Conservation (phyloP, 116 monocot genomes). For the Cymodocea nodosa region DNA sequence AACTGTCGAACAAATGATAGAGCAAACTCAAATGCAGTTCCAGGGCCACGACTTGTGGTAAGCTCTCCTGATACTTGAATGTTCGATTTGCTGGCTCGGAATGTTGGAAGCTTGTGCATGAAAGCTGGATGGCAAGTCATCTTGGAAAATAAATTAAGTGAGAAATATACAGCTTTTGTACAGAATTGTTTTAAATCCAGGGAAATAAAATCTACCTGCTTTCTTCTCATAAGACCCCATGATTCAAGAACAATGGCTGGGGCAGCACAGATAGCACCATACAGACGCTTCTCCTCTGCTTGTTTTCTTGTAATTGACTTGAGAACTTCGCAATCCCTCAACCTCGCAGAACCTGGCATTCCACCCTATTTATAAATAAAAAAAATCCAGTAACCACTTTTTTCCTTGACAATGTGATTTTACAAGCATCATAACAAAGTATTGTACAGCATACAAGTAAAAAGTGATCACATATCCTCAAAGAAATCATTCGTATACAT, state of each 20-base stretch:
- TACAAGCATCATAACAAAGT: too few species aligned
- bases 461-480: not conserved
- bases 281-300: conserved; percentile 65
- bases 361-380: conserved; percentile 44
- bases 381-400: too few species aligned
- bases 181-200: not conserved
- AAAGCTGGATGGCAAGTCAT: conserved; percentile 92
- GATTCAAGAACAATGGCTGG: conserved; percentile 72
- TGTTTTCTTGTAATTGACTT: conserved; percentile 52
- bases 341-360: conserved; percentile 79
- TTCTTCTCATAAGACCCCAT: conserved; percentile 78
- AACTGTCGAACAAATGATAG: conserved; percentile 80
- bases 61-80: conserved; percentile 88
- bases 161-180: not conserved
- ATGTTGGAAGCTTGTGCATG: conserved; percentile 69
- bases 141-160: conserved; percentile 31
- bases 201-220: conserved; percentile 31
- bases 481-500: not conserved
- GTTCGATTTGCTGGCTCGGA: conserved; percentile 61
- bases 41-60: conserved; percentile 93
- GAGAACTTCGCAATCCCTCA: conserved; percentile 64
- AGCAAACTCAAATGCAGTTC: conserved; percentile 79
- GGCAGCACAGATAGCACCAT: conserved; percentile 96
- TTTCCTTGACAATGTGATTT: too few species aligned
- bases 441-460: too few species aligned